Evolutionary conservation across 176 grass and related monocot genomes (phyloP).

Genomic region (Eragrostis nindensis): DNA sequence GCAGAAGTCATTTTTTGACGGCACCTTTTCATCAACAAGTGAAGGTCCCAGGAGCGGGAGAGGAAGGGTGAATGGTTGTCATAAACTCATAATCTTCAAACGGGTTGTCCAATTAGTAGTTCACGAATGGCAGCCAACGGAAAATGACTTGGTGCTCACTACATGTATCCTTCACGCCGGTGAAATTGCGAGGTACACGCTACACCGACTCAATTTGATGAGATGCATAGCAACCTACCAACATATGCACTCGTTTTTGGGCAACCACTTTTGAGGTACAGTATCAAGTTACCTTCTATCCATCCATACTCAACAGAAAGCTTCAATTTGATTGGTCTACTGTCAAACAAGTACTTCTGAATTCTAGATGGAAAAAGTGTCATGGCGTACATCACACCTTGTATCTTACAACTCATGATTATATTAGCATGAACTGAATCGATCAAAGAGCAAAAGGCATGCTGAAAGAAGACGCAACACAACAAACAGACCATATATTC

Average conservation of each 20-base stretch:
- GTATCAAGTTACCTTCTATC: background rate
- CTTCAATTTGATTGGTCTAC: background rate
- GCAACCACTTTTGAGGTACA: conserved; percentile 3
- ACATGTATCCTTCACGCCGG: conserved; percentile 29
- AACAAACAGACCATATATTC: background rate
- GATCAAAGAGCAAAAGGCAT: background rate
- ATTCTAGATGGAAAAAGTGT: background rate
- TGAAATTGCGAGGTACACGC: background rate
- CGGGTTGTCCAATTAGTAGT: background rate
- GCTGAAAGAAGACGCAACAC: background rate
- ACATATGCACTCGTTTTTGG: background rate
- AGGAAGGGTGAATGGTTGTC: background rate
- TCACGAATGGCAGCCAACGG: background rate
- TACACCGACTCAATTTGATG: background rate
- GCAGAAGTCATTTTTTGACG: background rate
- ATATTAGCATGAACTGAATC: background rate
- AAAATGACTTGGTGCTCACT: background rate
- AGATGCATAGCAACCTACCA: background rate
- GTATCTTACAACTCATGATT: background rate
- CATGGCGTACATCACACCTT: background rate
- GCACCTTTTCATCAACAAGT: background rate
- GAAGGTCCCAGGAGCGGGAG: background rate
- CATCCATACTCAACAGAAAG: background rate
- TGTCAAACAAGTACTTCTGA: background rate
- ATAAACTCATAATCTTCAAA: background rate